A percentile compares a stretch with the other conserved stretches of the same genome.
Evolutionary conservation across 2,329 filamentous ascomycete species (phyloP).

Genomic region (Aspergillus sp.): DNA sequence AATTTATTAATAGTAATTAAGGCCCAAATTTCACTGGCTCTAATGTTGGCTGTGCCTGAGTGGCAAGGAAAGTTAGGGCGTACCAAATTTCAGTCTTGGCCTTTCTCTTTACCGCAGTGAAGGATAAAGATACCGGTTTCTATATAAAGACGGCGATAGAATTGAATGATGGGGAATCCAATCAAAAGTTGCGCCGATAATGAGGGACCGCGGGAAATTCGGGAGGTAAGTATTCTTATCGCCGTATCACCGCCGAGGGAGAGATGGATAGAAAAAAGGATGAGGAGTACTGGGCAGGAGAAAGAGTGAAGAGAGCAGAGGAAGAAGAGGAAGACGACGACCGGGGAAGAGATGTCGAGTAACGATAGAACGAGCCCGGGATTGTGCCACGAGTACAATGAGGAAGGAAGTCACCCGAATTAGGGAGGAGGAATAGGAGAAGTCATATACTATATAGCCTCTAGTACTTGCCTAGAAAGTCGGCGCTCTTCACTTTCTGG

Average conservation of each 20-base stretch:
- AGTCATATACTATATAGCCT: conserved; percentile 1
- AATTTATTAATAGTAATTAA: conserved; percentile 5
- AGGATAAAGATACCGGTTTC: conserved; percentile 7
- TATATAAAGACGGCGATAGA: not conserved
- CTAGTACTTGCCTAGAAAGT: not conserved
- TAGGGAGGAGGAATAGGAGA: not conserved
- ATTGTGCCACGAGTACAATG: not conserved
- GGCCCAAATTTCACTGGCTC: not conserved
- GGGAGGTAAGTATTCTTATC: too few relatives aligned
- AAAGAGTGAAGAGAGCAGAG: conserved; percentile 7
- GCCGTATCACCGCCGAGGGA: conserved; percentile 2
- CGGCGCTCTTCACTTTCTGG: not conserved
- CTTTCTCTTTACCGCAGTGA: not conserved
- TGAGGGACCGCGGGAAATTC: conserved; percentile 17
- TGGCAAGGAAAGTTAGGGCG: not conserved
- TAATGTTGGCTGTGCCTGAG: not conserved
- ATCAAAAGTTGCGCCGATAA: conserved; percentile 16
- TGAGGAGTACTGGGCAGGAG: conserved; percentile 3
- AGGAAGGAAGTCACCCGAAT: not conserved
- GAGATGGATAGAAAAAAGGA: conserved; percentile 5
- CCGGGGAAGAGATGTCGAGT: not conserved
- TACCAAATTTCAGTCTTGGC: conserved; percentile 10
- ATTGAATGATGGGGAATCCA: not conserved
- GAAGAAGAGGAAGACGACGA: conserved; percentile 2
- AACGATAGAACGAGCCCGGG: conserved; percentile 1